phyloP scores from a whole-genome alignment of 306 rosid species.

The Cicer arietinum region DNA sequence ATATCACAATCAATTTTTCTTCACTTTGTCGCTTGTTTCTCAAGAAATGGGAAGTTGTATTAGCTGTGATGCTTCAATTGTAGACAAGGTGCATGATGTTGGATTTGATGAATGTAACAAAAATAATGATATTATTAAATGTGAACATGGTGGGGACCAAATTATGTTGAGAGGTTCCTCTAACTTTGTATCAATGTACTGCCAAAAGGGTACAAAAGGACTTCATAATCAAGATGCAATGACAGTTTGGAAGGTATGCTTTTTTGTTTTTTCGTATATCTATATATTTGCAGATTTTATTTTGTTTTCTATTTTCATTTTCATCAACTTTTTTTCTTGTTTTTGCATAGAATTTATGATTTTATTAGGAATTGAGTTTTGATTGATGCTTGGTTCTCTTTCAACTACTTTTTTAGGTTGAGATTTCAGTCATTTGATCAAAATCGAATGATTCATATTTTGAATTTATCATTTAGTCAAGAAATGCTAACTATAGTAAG shows the following conservation, averaged over 20 bases:
- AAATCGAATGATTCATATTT: neutral
- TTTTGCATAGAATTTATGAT: neutral
- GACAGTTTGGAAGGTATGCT: conserved; percentile 84
- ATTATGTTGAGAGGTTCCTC: conserved; percentile 65
- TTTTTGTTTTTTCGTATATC: neutral
- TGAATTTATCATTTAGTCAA: neutral
- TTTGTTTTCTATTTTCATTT: neutral
- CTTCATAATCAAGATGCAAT: conserved; percentile 79
- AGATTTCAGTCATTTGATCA: neutral
- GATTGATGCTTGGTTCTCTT: neutral
- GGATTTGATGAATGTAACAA: conserved; percentile 19
- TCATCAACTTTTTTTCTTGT: neutral
- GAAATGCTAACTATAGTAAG: neutral
- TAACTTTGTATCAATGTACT: conserved; percentile 60
- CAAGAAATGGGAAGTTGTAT: conserved; percentile 65
- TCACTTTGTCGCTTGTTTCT: conserved; percentile 13
- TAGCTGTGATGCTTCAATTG: conserved; percentile 35
- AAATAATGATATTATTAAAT: conserved; percentile 1
- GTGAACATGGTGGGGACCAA: conserved; percentile 51
- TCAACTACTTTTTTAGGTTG: neutral
- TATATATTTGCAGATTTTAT: neutral
- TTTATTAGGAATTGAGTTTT: neutral
- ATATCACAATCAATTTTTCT: neutral
- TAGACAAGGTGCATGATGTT: conserved; percentile 35
- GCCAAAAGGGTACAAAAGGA: conserved; percentile 76